Percentiles rank a stretch among this genome's conserved stretches.
Evolutionary conservation across 139 green algal species (phyloP).

Genomic region (Spirogloea muscicola): DNA sequence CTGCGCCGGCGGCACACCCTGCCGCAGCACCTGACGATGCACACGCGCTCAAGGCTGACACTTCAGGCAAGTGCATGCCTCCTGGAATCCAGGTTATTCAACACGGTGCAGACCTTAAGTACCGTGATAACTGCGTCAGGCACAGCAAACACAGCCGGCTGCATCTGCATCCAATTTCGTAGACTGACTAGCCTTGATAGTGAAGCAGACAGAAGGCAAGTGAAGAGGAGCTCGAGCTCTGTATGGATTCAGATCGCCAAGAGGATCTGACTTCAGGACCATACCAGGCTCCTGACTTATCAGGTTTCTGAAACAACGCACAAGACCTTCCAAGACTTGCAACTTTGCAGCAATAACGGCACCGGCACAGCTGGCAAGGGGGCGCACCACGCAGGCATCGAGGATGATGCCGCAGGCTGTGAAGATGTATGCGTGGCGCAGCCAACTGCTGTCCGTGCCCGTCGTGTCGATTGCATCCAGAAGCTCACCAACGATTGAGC

Average conservation of each 20-base stretch:
- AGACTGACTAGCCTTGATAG: background rate
- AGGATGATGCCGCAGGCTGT: conserved; percentile 1
- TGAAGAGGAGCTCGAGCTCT: background rate
- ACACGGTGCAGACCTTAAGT: background rate
- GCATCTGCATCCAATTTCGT: background rate
- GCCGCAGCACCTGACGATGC: conserved; percentile 18
- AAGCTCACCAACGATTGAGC: background rate
- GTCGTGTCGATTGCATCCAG: conserved; percentile 23
- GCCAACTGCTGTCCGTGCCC: conserved; percentile 1
- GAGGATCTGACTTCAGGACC: background rate
- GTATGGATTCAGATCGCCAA: too few species aligned
- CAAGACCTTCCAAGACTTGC: background rate
- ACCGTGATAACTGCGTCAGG: background rate
- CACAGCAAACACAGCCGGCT: background rate
- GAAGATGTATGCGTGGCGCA: conserved; percentile 29
- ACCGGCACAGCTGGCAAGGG: background rate
- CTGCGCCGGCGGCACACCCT: background rate
- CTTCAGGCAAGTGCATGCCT: background rate
- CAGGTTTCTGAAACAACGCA: background rate
- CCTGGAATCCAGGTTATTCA: background rate
- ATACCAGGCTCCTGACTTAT: background rate
- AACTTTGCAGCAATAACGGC: background rate
- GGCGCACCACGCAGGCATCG: conserved; percentile 2
- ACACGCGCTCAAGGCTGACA: background rate
- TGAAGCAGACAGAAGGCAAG: background rate